Percentiles rank a stretch among this genome's conserved stretches.
Evolutionary conservation across 371 early-diverging fungal genomes (phyloP).

Genomic region (Apophysomyces elegans): DNA sequence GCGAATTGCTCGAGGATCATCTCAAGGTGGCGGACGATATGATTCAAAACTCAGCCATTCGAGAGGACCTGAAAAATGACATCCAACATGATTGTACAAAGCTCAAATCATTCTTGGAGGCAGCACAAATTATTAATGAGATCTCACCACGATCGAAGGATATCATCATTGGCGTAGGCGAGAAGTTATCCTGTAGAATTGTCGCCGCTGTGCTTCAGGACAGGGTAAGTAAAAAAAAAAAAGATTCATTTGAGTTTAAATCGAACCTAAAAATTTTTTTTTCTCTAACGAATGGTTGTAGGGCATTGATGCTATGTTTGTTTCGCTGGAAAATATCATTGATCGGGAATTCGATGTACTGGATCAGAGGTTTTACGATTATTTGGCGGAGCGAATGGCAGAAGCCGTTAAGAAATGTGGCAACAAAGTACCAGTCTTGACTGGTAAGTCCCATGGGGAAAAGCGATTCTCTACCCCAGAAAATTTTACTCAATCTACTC

Average conservation of each 20-base stretch:
- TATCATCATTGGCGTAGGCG: conserved; percentile 94
- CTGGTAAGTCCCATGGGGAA: conserved; percentile 49
- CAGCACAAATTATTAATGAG: conserved; percentile 95
- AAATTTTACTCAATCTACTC: neutral
- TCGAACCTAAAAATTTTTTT: conserved; percentile 6
- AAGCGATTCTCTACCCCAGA: neutral
- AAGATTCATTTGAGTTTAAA: conserved; percentile 6
- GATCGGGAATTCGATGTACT: conserved; percentile 79
- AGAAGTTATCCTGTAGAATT: conserved; percentile 89
- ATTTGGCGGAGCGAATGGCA: conserved; percentile 74
- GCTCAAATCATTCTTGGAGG: conserved; percentile 86
- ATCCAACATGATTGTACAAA: conserved; percentile 78
- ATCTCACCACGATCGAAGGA: conserved; percentile 95
- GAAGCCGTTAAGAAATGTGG: conserved; percentile 65
- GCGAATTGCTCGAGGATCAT: conserved; percentile 83
- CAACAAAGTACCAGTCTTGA: conserved; percentile 84
- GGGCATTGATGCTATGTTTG: conserved; percentile 84
- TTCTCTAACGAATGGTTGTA: conserved; percentile 27
- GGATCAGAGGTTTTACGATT: conserved; percentile 94
- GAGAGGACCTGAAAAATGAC: conserved; percentile 55
- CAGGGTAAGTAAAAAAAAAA: conserved; percentile 33
- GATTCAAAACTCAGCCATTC: conserved; percentile 57
- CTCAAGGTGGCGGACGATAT: conserved; percentile 69
- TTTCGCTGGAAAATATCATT: conserved; percentile 85
- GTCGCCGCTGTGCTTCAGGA: conserved; percentile 85